Percentiles rank a stretch among this genome's conserved stretches.
These are phyloP conservation scores for Arthrobotrys conoides DNA, from an alignment of 2,329 filamentous ascomycete species.

Conservation along the genomic window DNA sequence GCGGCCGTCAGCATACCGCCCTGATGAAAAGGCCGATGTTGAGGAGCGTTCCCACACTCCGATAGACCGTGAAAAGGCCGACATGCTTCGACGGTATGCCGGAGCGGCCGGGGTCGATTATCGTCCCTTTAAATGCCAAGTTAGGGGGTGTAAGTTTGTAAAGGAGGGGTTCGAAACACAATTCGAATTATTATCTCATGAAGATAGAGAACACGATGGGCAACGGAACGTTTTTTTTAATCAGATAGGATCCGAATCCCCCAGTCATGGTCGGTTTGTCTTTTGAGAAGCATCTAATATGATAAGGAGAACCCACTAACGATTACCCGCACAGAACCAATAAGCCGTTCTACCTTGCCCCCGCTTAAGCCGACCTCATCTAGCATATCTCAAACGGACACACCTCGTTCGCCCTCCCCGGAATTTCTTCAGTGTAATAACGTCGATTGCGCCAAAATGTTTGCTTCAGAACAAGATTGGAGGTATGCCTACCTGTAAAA, in stretches of 20 bases:
- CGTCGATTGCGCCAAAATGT: slow-evolving; percentile 45
- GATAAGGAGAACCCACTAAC: background rate
- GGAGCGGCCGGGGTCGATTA: slow-evolving; percentile 37
- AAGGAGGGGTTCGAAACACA: slow-evolving; percentile 60
- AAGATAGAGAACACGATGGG: slow-evolving; percentile 51
- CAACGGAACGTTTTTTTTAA: slow-evolving; percentile 41
- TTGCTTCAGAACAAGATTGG: slow-evolving; percentile 57
- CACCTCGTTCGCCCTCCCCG: slow-evolving; percentile 41
- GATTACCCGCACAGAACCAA: background rate
- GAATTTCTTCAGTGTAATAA: slow-evolving; percentile 59
- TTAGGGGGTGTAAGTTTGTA: slow-evolving; percentile 54
- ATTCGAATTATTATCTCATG: slow-evolving; percentile 46
- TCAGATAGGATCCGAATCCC: slow-evolving; percentile 30
- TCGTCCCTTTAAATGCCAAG: slow-evolving; percentile 57
- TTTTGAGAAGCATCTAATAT: background rate
- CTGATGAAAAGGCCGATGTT: slow-evolving; percentile 35
- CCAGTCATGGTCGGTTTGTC: slow-evolving; percentile 24
- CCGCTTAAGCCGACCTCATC: slow-evolving; percentile 16
- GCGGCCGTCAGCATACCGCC: slow-evolving; percentile 30
- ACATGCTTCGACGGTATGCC: slow-evolving; percentile 15
- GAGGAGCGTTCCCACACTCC: slow-evolving; percentile 27
- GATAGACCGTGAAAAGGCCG: slow-evolving; percentile 32
- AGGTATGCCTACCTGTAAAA: slow-evolving; percentile 29
- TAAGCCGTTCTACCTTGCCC: background rate
- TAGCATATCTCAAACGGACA: background rate